Base-by-base conservation (phyloP, 2,329 filamentous ascomycete species). In the Colletotrichum godetiae region DNA sequence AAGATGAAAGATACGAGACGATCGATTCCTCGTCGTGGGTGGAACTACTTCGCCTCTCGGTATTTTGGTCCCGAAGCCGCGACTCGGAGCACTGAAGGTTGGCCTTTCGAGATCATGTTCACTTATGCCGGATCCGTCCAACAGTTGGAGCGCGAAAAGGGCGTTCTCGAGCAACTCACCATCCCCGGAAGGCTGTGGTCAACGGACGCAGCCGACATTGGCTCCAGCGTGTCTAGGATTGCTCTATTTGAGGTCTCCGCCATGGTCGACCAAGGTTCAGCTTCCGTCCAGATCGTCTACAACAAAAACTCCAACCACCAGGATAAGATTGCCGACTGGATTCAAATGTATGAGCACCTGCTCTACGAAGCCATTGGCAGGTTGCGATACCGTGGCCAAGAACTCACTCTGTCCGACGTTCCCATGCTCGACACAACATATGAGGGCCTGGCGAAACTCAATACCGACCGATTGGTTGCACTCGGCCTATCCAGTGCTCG, bases 51-150 rank as follows among this genome's bases (percentile, higher is more conserved):
- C 74, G 82, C 84, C 0, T 83, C 85, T 3, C 79, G 83, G 57
- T 82, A 87, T 75, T 82, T 84, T 68, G 79, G 82, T 52, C 64
- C 79, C 2, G 77, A 80, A n/a, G 78, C 77, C 1, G 75, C 79
- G 0, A 75, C 78, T 3, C 76, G 82, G 57, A 81, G 78, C 64
- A 75, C 78, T 0, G 77, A 82, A 1, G 84, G 87, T 53, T 84
- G 84, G 72, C 88, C 88, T 0, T 85, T 91, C 60, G 90, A 92
- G 78, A 82, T 92, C 49, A 84, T 90, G 42, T 91, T 92, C 78
- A 91, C 85, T 68, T 90, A 88, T 75, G 82, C 86, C 1, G 88
- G 89, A 4, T 84, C 85, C 0, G 80, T 86, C 19, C 85, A 88
- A 61, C 84, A 86, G n/a, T 78, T 88, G 0, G 85, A 88, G 63